Evolutionary conservation across 1,139 yeast genomes (phyloP).

Genomic region (Scheffersomyces titani): DNA sequence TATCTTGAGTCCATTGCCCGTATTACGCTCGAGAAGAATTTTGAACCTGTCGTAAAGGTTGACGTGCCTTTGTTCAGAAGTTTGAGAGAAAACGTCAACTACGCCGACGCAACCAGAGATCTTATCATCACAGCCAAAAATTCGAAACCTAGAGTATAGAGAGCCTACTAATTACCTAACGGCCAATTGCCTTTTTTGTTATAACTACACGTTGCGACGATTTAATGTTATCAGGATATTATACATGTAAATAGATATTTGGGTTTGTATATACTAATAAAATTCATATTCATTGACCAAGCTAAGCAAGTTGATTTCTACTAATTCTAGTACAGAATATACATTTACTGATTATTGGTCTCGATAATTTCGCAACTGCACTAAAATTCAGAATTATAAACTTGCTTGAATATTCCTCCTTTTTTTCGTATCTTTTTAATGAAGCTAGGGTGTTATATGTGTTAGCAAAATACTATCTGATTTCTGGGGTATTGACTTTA

Average conservation of each 20-base stretch:
- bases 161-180: not conserved
- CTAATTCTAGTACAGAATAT: not conserved
- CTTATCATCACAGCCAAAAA: not conserved
- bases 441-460: not conserved
- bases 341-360: too few relatives aligned
- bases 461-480: not conserved
- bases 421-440: not conserved
- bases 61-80: slow-evolving; percentile 25
- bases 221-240: not conserved
- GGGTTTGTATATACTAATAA: not conserved
- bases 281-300: not conserved
- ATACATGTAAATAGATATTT: not conserved
- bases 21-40: slow-evolving; percentile 20
- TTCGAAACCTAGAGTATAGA: not conserved
- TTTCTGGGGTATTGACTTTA: not conserved
- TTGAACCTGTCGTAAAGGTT: slow-evolving; percentile 20
- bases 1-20: slow-evolving; percentile 21
- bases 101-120: slow-evolving; percentile 19
- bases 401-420: not conserved
- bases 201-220: not conserved
- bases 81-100: slow-evolving; percentile 33
- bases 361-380: too few relatives aligned
- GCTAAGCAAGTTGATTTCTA: not conserved
- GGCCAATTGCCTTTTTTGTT: not conserved
- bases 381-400: not conserved